These are phyloP conservation scores for Hypoxylon sp. DNA, from an alignment of 2,329 filamentous ascomycete genomes.

Conservation along the genomic window DNA sequence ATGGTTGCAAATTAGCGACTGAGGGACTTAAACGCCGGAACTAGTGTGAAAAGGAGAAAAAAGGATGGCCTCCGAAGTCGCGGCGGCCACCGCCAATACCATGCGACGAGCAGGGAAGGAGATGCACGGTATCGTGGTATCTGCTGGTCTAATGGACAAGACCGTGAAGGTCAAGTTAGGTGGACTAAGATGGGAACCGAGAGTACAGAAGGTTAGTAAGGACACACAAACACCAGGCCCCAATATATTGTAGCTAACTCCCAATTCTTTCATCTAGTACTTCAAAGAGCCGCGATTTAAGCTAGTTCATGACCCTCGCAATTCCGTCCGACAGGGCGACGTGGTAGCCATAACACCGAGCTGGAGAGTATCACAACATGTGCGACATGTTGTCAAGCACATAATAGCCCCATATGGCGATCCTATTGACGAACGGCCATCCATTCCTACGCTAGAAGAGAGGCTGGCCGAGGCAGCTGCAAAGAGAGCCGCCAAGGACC, in stretches of 20 bases:
- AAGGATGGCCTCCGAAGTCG: constrained; percentile 39
- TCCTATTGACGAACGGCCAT: constrained; percentile 74
- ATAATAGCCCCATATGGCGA: constrained; percentile 80
- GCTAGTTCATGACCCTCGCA: constrained; percentile 84
- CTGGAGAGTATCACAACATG: constrained; percentile 75
- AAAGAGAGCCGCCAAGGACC: constrained; percentile 44
- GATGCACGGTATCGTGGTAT: constrained; percentile 79
- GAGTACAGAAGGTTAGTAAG: constrained; percentile 76
- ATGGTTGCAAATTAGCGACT: not conserved
- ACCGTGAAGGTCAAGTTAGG: constrained; percentile 85
- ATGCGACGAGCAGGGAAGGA: constrained; percentile 65
- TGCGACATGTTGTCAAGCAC: constrained; percentile 80
- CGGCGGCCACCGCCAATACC: constrained; percentile 49
- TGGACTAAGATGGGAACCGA: constrained; percentile 78
- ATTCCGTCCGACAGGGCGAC: constrained; percentile 80
- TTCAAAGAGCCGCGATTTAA: constrained; percentile 76
- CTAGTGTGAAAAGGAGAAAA: constrained; percentile 6
- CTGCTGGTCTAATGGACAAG: constrained; percentile 82
- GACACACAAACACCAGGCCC: not conserved
- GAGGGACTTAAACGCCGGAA: not conserved
- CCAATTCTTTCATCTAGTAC: constrained; percentile 60
- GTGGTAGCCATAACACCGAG: constrained; percentile 79
- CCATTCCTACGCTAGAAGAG: constrained; percentile 76
- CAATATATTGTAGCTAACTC: not conserved
- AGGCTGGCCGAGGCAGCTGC: constrained; percentile 66